Conservation (phyloP, 2,329 filamentous ascomycete species). For the Pseudogymnoascus sp. region DNA sequence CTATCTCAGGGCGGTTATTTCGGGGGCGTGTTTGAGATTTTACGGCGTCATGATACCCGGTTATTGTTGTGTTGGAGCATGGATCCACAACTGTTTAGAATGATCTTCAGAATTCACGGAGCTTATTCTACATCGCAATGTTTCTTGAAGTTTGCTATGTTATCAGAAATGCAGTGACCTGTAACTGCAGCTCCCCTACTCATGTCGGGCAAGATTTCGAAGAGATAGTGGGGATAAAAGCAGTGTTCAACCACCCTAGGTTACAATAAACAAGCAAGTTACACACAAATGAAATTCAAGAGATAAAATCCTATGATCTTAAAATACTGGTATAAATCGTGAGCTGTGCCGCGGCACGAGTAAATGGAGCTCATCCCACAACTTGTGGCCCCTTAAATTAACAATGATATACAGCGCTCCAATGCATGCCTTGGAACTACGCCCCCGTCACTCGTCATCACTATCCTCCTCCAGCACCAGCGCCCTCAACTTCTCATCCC, state of each 20-base stretch:
- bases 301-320: not conserved
- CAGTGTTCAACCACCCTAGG: not conserved
- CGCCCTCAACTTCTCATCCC: constrained; percentile 55
- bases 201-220: not conserved
- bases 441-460: constrained; percentile 30
- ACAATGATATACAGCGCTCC: constrained; percentile 8
- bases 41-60: constrained; percentile 9
- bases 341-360: not conserved
- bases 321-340: not conserved
- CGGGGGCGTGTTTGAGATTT: not conserved
- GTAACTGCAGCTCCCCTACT: constrained; percentile 8
- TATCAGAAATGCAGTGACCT: not conserved
- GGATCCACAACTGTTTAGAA: not conserved
- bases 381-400: not conserved
- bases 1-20: not conserved
- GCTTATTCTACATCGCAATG: not conserved
- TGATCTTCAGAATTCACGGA: not conserved
- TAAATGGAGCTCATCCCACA: not conserved
- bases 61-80: not conserved
- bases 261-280: not conserved
- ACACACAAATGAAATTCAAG: not conserved
- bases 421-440: constrained; percentile 4
- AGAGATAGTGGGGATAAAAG: not conserved
- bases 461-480: constrained; percentile 62
- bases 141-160: not conserved